Conservation (phyloP, 2,329 filamentous ascomycete genomes). For the Orbilia oligospora region DNA sequence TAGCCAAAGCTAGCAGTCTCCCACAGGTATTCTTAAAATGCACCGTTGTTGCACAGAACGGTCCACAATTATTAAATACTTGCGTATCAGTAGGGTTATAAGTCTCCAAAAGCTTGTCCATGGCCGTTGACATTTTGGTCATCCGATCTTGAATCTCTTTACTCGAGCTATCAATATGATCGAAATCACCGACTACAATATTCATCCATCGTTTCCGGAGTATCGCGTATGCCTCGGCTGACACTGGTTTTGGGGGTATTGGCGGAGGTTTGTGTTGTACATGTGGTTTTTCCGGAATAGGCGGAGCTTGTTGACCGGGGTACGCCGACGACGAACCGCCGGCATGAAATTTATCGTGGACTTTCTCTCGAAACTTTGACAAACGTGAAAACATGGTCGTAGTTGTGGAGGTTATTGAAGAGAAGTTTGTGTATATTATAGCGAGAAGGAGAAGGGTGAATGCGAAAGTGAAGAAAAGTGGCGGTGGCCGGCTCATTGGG, state of each 20-base stretch:
- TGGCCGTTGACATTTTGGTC: neutral
- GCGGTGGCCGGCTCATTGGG: neutral
- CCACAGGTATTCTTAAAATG: slow-evolving; percentile 30
- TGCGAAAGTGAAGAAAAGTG: neutral
- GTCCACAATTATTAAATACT: slow-evolving; percentile 29
- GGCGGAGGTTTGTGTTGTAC: slow-evolving; percentile 16
- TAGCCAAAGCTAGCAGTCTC: slow-evolving; percentile 7
- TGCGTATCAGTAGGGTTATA: slow-evolving; percentile 9
- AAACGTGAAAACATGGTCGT: neutral
- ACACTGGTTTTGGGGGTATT: slow-evolving; percentile 11
- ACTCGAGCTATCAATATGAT: neutral
- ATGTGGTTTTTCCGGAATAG: neutral
- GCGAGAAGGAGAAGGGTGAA: neutral
- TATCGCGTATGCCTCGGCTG: slow-evolving; percentile 27
- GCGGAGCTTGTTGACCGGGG: neutral
- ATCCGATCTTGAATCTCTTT: slow-evolving; percentile 11
- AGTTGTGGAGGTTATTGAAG: neutral
- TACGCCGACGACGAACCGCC: neutral
- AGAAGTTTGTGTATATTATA: neutral
- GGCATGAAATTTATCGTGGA: slow-evolving; percentile 22
- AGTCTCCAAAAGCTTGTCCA: neutral
- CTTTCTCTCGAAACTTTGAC: slow-evolving; percentile 14
- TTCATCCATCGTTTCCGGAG: slow-evolving; percentile 38
- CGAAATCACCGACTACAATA: slow-evolving; percentile 38
- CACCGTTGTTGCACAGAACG: slow-evolving; percentile 20